These are phyloP conservation scores for Phaseolus lunatus DNA, from an alignment of 306 rosid species.

Conservation along the genomic window DNA sequence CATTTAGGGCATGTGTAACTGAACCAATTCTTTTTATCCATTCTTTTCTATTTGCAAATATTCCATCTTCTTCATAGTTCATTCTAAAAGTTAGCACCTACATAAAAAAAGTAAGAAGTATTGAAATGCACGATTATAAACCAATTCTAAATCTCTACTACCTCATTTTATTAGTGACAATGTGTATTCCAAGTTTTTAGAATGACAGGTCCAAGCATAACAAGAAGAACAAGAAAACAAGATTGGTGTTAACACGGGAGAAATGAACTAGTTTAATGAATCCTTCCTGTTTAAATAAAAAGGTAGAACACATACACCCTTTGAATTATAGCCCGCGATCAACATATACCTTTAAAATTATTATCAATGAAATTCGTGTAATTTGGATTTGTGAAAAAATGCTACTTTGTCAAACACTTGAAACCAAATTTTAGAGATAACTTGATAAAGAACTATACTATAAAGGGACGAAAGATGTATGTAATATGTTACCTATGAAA, in stretches of 20 bases:
- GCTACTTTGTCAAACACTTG: too few relatives aligned
- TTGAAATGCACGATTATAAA: background rate
- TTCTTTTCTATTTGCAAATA: background rate
- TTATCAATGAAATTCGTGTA: too few relatives aligned
- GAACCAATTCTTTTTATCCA: background rate
- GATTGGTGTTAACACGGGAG: background rate
- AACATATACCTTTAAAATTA: background rate
- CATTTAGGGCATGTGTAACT: background rate
- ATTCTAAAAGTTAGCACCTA: background rate
- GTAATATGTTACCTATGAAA: too few relatives aligned
- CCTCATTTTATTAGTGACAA: background rate
- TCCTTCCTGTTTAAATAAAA: background rate
- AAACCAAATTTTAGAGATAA: too few relatives aligned
- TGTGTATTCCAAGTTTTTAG: background rate
- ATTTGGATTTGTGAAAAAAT: too few relatives aligned
- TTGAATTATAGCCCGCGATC: too few relatives aligned
- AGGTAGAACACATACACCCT: background rate
- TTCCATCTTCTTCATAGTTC: background rate
- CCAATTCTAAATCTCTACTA: background rate
- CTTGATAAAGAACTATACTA: too few relatives aligned
- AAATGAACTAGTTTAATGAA: background rate
- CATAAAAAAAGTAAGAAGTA: background rate
- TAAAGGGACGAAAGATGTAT: too few relatives aligned
- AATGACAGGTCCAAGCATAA: background rate
- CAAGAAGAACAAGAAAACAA: background rate